Evolutionary conservation across 116 monocot species (phyloP), one percentile per base, ranked within the genome.

Genomic region (Phalaenopsis hybrid): DNA sequence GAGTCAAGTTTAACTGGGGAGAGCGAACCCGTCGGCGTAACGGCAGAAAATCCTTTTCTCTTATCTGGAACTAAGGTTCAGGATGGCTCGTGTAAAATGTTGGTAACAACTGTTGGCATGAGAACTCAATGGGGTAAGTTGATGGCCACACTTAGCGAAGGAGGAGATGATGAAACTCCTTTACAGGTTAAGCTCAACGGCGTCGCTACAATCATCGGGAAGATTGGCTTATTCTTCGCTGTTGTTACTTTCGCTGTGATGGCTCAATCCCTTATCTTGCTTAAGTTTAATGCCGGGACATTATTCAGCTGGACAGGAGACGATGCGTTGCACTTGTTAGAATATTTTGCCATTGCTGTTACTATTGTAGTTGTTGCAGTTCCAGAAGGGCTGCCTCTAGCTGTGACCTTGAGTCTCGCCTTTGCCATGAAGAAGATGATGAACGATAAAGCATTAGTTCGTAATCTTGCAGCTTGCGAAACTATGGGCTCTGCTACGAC

Each of bases 381-480:
- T 78, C 92, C 92, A 11, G 90, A 92, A 82, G 92, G 92, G 21
- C 80, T 92, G 49, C 92, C 92, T 11, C 81, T 92, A 21, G 92
- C 88, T 50, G 90, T 92, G 37, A 90, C 92, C 9, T 74, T 92
- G 74, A 92, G 90, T 79, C 90, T 92, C 75, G 88, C 92, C 41
- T 92, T 90, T 85, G 88, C 92, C 18, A 92, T 92, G 92, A 90
- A 90, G 80, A 92, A 92, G 76, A 88, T 92, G 90, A 92, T 92
- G 92, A 87, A 87, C 75, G 92, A 90, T 43, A 92, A 87, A 80
- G 92, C 92, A 28, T 73, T 92, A 4, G 90, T 92, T 10, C 88
- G 92, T 20, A 82, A 87, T 33, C 87, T 92, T 59, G 84, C 92
- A 23, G 92, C 92, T 17, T 90, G 90, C 52, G 90, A 90, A 48